Conservation (phyloP, 164 flowering plant species). For the Vitis vinifera region ASM3070453v1 NC_081817.1:6742001-6742500, state of each 20-base stretch:
- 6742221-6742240: slow-evolving; percentile 31
- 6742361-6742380: too few relatives aligned
- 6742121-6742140: slow-evolving; percentile 30
- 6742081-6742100: background rate
- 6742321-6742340: too few relatives aligned
- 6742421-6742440: too few relatives aligned
- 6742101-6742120: slow-evolving; percentile 8
- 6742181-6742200: slow-evolving; percentile 55
- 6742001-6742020: background rate
- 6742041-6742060: background rate
- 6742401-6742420: too few relatives aligned
- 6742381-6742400: too few relatives aligned
- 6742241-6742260: slow-evolving; percentile 37
- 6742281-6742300: slow-evolving; percentile 28
- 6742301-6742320: too few relatives aligned
- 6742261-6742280: slow-evolving; percentile 42
- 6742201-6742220: slow-evolving; percentile 38
- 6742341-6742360: too few relatives aligned
- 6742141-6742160: slow-evolving; percentile 41
- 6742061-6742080: background rate
- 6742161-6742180: slow-evolving; percentile 66
- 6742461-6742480: too few relatives aligned
- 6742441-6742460: too few relatives aligned
- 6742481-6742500: too few relatives aligned
- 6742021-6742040: too few relatives aligned